A percentile compares a stretch with the other conserved stretches of the same genome.
Evolutionary conservation across 2,329 filamentous ascomycete genomes (phyloP).

Genomic region (Orbilia quercus): DNA sequence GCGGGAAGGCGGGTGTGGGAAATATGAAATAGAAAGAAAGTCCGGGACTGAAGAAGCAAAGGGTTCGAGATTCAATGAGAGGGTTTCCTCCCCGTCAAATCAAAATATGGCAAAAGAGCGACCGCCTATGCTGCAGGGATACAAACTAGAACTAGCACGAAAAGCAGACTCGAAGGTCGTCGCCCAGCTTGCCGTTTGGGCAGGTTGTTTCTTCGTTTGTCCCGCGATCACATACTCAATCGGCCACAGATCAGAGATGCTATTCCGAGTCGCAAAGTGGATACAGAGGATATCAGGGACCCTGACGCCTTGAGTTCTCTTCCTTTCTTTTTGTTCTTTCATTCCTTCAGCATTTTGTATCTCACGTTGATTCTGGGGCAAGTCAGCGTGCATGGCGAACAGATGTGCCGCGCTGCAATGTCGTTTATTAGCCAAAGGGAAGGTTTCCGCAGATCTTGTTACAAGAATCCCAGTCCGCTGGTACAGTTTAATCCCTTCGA

Average conservation of each 20-base stretch:
- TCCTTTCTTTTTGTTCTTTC: background rate
- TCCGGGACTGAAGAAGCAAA: background rate
- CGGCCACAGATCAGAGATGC: too few species aligned
- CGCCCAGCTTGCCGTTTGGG: constrained; percentile 16
- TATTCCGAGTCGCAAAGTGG: too few species aligned
- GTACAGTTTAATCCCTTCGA: background rate
- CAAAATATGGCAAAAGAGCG: constrained; percentile 27
- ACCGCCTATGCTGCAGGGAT: constrained; percentile 30
- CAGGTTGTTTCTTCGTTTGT: constrained; percentile 17
- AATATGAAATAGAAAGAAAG: constrained; percentile 35
- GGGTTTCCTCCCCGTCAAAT: constrained; percentile 24
- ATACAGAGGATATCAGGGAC: too few species aligned
- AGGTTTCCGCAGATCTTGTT: constrained; percentile 34
- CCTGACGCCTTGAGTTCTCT: background rate
- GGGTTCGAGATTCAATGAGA: constrained; percentile 15
- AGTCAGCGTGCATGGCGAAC: background rate
- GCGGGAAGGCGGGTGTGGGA: constrained; percentile 25
- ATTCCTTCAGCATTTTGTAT: too few species aligned
- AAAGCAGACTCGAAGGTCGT: too few species aligned
- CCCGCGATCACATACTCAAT: background rate
- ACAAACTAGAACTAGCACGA: background rate
- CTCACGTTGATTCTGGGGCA: background rate
- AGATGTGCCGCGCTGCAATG: background rate
- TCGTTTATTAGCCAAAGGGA: constrained; percentile 31
- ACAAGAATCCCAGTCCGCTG: constrained; percentile 22